Conservation (phyloP, 805 yeast genomes). For the Schwanniomyces sp. region DNA sequence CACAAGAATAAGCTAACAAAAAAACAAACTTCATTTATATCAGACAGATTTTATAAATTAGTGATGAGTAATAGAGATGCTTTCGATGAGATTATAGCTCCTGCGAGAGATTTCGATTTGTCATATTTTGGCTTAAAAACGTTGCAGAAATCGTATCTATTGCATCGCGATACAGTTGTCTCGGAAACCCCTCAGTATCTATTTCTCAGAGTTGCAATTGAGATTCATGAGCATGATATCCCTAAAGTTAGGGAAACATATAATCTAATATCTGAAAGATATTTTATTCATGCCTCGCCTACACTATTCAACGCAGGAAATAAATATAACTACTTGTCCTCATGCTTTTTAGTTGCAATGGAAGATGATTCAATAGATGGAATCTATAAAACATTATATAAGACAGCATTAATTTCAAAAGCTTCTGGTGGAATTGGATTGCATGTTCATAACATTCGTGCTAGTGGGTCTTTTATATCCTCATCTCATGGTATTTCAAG, state of each 20-base stretch:
- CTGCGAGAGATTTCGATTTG: slow-evolving; percentile 74
- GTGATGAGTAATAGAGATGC: slow-evolving; percentile 64
- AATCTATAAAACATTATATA: slow-evolving; percentile 84
- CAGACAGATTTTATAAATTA: slow-evolving; percentile 60
- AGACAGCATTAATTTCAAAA: slow-evolving; percentile 87
- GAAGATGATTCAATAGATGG: slow-evolving; percentile 95
- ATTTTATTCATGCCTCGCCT: slow-evolving; percentile 93
- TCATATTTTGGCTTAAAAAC: slow-evolving; percentile 91
- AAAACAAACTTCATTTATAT: slow-evolving; percentile 55
- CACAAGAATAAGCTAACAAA: slow-evolving; percentile 8
- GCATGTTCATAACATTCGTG: slow-evolving; percentile 83
- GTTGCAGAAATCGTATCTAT: slow-evolving; percentile 80
- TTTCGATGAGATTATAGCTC: slow-evolving; percentile 71
- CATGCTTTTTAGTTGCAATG: slow-evolving; percentile 90
- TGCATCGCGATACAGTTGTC: slow-evolving; percentile 53
- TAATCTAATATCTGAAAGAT: slow-evolving; percentile 80
- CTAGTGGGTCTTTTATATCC: slow-evolving; percentile 83
- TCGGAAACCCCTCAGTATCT: slow-evolving; percentile 92
- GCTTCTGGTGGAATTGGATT: slow-evolving; percentile 96
- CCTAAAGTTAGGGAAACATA: slow-evolving; percentile 76
- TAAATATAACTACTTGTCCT: slow-evolving; percentile 78
- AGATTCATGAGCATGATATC: slow-evolving; percentile 76
- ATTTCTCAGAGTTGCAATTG: slow-evolving; percentile 88
- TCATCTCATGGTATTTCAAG: slow-evolving; percentile 92
- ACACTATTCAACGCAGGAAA: slow-evolving; percentile 94